These are phyloP conservation scores for Entomortierella beljakovae DNA, from an alignment of 192 early-diverging fungal genomes.

Conservation along the genomic window DNA sequence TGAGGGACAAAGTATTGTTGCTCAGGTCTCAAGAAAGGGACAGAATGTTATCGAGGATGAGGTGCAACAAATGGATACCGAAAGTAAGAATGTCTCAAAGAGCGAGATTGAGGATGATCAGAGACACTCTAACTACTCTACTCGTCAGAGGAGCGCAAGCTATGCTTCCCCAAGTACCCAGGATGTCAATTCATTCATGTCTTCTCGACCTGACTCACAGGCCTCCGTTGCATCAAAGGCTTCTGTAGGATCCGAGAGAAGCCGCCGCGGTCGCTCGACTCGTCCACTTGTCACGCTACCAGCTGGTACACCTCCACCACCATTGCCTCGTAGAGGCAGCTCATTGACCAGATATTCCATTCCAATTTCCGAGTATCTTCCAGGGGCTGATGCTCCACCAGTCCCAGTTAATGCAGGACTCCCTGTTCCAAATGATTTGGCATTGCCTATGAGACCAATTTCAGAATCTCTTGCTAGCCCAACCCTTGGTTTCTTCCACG, in stretches of 20 bases:
- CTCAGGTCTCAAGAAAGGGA: constrained; percentile 49
- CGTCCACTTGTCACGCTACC: constrained; percentile 31
- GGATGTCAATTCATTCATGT: not conserved
- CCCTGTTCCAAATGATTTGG: not conserved
- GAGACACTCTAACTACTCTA: not conserved
- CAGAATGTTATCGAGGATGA: constrained; percentile 14
- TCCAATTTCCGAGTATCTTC: constrained; percentile 30
- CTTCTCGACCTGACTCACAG: constrained; percentile 20
- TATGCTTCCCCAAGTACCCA: not conserved
- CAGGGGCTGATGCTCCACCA: constrained; percentile 38
- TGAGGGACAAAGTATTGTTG: constrained; percentile 51
- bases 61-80: not conserved
- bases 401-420: constrained; percentile 19
- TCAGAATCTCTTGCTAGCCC: constrained; percentile 23
- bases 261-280: constrained; percentile 32
- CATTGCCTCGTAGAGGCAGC: constrained; percentile 42
- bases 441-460: not conserved
- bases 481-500: constrained; percentile 34
- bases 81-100: not conserved
- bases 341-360: constrained; percentile 44
- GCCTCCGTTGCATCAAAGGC: constrained; percentile 18
- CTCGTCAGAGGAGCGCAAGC: constrained; percentile 34
- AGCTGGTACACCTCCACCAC: constrained; percentile 36
- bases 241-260: constrained; percentile 32
- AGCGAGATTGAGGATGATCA: constrained; percentile 7